These are phyloP conservation scores for Nannochloris sp. DNA, from an alignment of 139 green algal genomes.

Conservation along the genomic window DNA sequence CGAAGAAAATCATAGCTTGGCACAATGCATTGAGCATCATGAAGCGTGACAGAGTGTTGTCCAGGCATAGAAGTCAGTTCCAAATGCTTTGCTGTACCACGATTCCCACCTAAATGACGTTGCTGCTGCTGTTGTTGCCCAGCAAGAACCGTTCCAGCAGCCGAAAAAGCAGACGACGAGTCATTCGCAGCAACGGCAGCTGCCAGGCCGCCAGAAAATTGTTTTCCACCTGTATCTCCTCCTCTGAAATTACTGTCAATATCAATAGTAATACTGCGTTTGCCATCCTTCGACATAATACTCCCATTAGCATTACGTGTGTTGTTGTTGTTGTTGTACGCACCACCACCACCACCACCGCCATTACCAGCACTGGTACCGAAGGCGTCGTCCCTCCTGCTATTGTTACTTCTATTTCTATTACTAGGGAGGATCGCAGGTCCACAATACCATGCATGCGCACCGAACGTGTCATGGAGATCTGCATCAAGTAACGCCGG, in stretches of 20 bases:
- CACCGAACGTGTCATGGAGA: conserved; percentile 34
- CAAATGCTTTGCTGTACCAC: background rate
- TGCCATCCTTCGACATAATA: no score
- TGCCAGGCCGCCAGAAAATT: background rate
- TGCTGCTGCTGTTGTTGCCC: background rate
- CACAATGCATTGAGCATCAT: conserved; percentile 13
- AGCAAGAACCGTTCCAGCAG: background rate
- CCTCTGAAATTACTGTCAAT: no score
- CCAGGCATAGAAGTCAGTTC: conserved; percentile 9
- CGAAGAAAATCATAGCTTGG: conserved; percentile 12
- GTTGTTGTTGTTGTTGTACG: no score
- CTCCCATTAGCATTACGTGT: no score
- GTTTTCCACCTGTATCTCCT: no score
- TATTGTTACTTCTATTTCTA: no score
- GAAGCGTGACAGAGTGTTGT: conserved; percentile 18
- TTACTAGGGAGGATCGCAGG: background rate
- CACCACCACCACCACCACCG: no score
- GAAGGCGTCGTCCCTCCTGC: no score
- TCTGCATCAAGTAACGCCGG: conserved; percentile 17
- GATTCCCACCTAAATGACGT: background rate
- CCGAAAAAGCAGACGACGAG: background rate
- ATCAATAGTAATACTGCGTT: no score
- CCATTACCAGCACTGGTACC: no score
- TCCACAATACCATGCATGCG: background rate
- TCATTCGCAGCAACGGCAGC: background rate